Conservation (phyloP, 208 protist species). For the Phytomonas sp. region DNA sequence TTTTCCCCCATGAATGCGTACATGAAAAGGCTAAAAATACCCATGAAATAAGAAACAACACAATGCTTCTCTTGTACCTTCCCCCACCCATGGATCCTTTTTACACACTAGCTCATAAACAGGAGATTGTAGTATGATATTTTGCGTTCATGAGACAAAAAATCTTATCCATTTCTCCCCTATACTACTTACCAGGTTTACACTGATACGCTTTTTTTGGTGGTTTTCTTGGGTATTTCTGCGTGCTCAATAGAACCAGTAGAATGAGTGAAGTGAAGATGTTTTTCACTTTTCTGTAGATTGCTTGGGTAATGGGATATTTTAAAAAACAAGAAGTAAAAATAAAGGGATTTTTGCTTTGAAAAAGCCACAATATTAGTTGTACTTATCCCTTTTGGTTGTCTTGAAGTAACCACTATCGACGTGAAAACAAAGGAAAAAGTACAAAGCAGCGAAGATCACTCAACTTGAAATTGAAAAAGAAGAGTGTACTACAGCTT, state of each 20-base stretch:
- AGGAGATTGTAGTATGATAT: not conserved
- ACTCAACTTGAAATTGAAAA: not conserved
- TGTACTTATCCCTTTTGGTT: not conserved
- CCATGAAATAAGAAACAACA: not conserved
- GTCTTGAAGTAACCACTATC: not conserved
- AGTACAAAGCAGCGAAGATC: not conserved
- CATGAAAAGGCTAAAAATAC: not conserved
- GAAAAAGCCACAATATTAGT: not conserved
- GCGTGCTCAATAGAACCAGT: not conserved
- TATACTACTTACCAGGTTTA: not conserved
- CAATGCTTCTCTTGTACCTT: not conserved
- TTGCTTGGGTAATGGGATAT: not conserved
- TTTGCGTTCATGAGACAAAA: not conserved
- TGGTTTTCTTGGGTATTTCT: not conserved
- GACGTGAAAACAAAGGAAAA: not conserved
- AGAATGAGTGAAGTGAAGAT: not conserved
- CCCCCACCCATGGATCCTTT: not conserved
- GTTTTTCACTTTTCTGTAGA: not conserved
- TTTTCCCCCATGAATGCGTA: not conserved
- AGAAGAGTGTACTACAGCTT: constrained; percentile 11
- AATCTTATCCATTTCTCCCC: not conserved
- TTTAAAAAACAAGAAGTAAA: not conserved
- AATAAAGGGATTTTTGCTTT: not conserved
- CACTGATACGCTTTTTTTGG: not conserved
- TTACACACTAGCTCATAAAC: not conserved